Percentiles rank a stretch among this genome's conserved stretches.
phyloP scores from a whole-genome alignment of 345 rosid species.

The Murraya koenigii region DNA sequence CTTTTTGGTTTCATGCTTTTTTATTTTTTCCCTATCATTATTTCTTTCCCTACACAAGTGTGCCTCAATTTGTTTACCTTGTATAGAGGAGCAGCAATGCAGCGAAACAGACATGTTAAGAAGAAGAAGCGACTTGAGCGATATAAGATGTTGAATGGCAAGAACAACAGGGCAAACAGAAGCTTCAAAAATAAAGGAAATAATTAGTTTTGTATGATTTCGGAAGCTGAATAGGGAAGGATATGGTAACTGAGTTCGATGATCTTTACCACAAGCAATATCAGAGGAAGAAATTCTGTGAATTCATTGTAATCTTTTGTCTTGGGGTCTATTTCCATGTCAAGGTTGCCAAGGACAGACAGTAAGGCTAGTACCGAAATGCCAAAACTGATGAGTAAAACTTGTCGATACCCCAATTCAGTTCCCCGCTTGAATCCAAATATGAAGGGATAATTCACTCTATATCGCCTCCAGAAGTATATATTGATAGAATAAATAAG shows the following conservation, averaged over 20 bases:
- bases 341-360: constrained; percentile 37
- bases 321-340: constrained; percentile 43
- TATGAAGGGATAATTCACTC: constrained; percentile 52
- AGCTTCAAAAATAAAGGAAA: constrained; percentile 25
- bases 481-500: constrained; percentile 40
- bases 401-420: constrained; percentile 37
- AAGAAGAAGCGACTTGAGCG: constrained; percentile 39
- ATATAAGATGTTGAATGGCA: constrained; percentile 36
- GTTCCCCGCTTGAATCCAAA: constrained; percentile 52
- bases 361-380: constrained; percentile 31
- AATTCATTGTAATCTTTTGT: constrained; percentile 25
- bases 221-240: background rate
- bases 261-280: constrained; percentile 27
- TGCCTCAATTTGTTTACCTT: constrained; percentile 24
- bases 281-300: constrained; percentile 40
- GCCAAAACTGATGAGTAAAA: constrained; percentile 34
- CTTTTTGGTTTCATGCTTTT: background rate
- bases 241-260: background rate
- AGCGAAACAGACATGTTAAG: constrained; percentile 34
- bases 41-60: background rate
- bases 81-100: constrained; percentile 44
- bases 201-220: background rate
- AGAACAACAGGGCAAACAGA: constrained; percentile 20
- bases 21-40: too few species aligned
- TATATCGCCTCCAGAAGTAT: constrained; percentile 44